A percentile compares a stretch with the other conserved stretches of the same genome.
phyloP scores from a whole-genome alignment of 306 rosid genomes.

The Quercus variabilis region DNA sequence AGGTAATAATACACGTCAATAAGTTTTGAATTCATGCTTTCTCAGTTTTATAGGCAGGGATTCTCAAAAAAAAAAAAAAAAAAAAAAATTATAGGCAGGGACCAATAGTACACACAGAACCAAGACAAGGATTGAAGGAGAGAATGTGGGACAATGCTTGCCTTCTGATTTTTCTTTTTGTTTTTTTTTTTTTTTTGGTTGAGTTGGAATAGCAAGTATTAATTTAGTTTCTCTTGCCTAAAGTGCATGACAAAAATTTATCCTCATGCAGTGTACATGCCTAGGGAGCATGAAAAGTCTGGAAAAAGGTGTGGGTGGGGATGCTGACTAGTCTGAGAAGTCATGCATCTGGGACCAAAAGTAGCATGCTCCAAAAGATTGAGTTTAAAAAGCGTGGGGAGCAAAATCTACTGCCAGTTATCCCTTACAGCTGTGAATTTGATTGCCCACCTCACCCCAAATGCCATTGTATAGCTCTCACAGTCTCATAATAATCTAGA shows the following conservation, averaged over 20 bases:
- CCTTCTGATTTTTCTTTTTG: background rate
- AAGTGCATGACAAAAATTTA: slow-evolving; percentile 8
- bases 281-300: slow-evolving; percentile 19
- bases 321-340: background rate
- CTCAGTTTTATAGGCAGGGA: background rate
- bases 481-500: too few relatives aligned
- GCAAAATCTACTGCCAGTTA: background rate
- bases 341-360: slow-evolving; percentile 17
- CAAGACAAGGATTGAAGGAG: too few relatives aligned
- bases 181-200: background rate
- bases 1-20: background rate
- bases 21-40: background rate
- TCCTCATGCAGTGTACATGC: slow-evolving; percentile 21
- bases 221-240: slow-evolving; percentile 11
- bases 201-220: background rate
- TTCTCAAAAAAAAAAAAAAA: too few relatives aligned
- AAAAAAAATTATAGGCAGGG: background rate
- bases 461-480: background rate
- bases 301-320: slow-evolving; percentile 12
- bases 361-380: slow-evolving; percentile 16
- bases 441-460: background rate
- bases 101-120: background rate
- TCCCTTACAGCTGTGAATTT: slow-evolving; percentile 21
- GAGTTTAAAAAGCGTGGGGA: slow-evolving; percentile 9
- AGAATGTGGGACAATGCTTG: background rate